phyloP scores from a whole-genome alignment of 2,329 filamentous ascomycete species.

The Pleurostoma richardsiae region DNA sequence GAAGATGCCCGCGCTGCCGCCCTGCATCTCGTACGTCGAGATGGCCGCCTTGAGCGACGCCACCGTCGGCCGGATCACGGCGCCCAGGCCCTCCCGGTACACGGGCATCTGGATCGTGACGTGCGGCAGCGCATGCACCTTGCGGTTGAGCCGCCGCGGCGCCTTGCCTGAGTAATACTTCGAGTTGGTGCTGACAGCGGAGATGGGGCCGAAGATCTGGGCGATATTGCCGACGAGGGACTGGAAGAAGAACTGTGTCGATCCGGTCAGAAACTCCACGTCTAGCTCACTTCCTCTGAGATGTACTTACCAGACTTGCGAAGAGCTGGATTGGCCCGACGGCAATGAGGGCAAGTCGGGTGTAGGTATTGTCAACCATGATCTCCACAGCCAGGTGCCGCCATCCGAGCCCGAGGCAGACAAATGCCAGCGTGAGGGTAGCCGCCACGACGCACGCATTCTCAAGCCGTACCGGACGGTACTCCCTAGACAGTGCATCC shows the following conservation, averaged over 20 bases:
- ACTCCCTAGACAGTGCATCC: slow-evolving; percentile 30
- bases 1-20: slow-evolving; percentile 64
- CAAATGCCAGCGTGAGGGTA: slow-evolving; percentile 46
- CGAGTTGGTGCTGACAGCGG: slow-evolving; percentile 36
- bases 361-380: slow-evolving; percentile 44
- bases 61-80: slow-evolving; percentile 50
- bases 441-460: slow-evolving; percentile 47
- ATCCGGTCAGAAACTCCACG: neutral
- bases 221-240: slow-evolving; percentile 43
- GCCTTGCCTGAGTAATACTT: slow-evolving; percentile 37
- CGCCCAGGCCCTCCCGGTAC: slow-evolving; percentile 41
- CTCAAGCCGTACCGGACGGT: slow-evolving; percentile 46
- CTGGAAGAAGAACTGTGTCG: slow-evolving; percentile 39
- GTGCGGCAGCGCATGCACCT: slow-evolving; percentile 35
- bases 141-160: slow-evolving; percentile 29
- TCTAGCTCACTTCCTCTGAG: neutral
- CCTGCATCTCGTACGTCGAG: slow-evolving; percentile 54
- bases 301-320: slow-evolving; percentile 40
- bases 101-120: slow-evolving; percentile 45
- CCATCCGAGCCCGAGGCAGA: slow-evolving; percentile 52
- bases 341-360: slow-evolving; percentile 47
- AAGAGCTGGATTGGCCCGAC: slow-evolving; percentile 52
- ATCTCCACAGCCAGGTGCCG: slow-evolving; percentile 49
- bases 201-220: slow-evolving; percentile 46
- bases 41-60: slow-evolving; percentile 52